A percentile compares a stretch with the other conserved stretches of the same genome.
These are phyloP conservation scores for Globisporangium spiculum DNA, from an alignment of 352 stramenopile species.

Conservation along the genomic window DNA sequence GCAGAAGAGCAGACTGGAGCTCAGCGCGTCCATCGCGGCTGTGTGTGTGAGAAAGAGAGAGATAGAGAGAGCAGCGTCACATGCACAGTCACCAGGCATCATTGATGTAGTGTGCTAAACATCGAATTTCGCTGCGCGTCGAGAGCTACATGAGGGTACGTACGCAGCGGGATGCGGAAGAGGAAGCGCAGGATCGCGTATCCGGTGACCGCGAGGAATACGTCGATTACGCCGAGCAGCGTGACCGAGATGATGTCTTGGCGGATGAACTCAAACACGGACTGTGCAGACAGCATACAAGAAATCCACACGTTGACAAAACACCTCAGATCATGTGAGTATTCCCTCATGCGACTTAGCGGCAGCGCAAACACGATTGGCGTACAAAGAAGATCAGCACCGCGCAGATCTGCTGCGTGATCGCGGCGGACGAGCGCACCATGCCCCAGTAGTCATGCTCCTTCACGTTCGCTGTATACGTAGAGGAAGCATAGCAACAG, in stretches of 20 bases:
- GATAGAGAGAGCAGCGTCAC: neutral
- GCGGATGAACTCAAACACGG: constrained; percentile 71
- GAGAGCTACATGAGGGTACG: constrained; percentile 7
- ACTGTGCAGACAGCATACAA: constrained; percentile 28
- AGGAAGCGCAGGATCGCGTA: constrained; percentile 52
- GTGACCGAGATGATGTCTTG: constrained; percentile 51
- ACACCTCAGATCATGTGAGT: neutral
- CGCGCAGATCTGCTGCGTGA: constrained; percentile 88
- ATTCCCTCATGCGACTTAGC: neutral
- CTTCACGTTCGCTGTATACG: constrained; percentile 60
- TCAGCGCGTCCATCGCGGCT: constrained; percentile 49
- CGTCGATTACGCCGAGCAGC: constrained; percentile 54
- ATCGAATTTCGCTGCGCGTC: neutral
- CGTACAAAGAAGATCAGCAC: constrained; percentile 88
- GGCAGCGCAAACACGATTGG: neutral
- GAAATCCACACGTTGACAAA: neutral
- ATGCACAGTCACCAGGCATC: constrained; percentile 1
- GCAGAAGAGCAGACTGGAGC: constrained; percentile 78
- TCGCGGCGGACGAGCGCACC: constrained; percentile 77
- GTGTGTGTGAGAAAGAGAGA: no score
- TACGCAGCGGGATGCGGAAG: constrained; percentile 38
- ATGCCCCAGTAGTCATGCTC: constrained; percentile 85
- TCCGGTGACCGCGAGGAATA: constrained; percentile 47
- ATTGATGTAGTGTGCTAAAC: neutral
- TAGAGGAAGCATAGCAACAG: neutral